Evolutionary conservation across 441 rosid genomes (phyloP).

Genomic region (Gossypium lobatum): DNA sequence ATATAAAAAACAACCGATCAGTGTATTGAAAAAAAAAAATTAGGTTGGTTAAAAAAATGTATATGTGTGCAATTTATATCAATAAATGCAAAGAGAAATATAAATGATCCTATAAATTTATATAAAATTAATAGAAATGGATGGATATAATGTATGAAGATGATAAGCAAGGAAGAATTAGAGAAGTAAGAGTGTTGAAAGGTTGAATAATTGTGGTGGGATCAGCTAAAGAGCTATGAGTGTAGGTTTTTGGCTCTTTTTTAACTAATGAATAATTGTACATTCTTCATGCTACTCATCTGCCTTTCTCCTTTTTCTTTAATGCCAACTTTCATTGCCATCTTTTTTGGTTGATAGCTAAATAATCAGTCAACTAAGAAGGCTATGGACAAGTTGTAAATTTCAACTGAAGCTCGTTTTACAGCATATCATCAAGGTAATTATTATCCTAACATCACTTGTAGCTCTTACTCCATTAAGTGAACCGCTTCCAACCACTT

Average conservation of each 20-base stretch:
- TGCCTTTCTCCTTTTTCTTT: neutral
- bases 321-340: neutral
- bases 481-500: too few relatives aligned
- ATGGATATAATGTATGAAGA: neutral
- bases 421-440: too few relatives aligned
- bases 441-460: too few relatives aligned
- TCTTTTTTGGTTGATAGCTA: neutral
- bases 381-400: neutral
- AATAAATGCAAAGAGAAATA: too few relatives aligned
- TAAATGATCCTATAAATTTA: neutral
- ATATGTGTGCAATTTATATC: too few relatives aligned
- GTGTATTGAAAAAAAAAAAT: too few relatives aligned
- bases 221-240: neutral
- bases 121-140: neutral
- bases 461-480: too few relatives aligned
- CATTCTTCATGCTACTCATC: neutral
- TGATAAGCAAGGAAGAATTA: neutral
- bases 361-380: neutral
- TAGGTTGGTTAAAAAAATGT: too few relatives aligned
- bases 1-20: too few relatives aligned
- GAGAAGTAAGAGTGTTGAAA: neutral
- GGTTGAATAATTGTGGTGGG: neutral
- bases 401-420: too few relatives aligned
- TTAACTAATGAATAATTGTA: neutral
- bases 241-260: neutral